Conservation (phyloP, 2,329 filamentous ascomycete genomes). For the Stachybotrys echinatus region DNA sequence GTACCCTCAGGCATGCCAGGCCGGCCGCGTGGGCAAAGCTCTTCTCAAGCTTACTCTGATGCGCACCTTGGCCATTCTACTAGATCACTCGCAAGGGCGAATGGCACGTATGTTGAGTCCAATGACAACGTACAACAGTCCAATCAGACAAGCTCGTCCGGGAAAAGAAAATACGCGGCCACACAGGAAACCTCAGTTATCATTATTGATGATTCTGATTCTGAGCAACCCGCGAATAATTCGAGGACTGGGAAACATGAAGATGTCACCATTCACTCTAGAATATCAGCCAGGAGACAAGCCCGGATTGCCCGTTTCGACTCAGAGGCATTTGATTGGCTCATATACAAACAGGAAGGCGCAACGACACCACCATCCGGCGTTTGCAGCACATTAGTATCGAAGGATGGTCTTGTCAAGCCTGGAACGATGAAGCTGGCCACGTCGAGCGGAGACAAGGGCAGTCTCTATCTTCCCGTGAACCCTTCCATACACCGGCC, state of each 20-base stretch:
- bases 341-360: constrained; percentile 31
- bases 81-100: too few relatives aligned
- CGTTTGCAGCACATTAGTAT: not conserved
- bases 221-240: too few relatives aligned
- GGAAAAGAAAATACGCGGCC: not conserved
- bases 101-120: too few relatives aligned
- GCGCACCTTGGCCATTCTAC: too few relatives aligned
- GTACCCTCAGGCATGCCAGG: too few relatives aligned
- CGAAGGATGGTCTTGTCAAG: not conserved
- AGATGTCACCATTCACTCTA: not conserved
- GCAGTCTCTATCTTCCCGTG: constrained; percentile 36
- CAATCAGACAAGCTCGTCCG: not conserved
- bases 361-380: not conserved
- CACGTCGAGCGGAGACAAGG: constrained; percentile 10
- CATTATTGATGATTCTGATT: not conserved
- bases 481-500: constrained; percentile 47
- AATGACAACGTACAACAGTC: not conserved
- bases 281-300: not conserved
- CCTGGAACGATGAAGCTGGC: not conserved
- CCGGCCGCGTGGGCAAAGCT: too few relatives aligned
- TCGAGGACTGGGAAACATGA: too few relatives aligned
- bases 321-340: constrained; percentile 27
- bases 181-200: not conserved
- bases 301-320: constrained; percentile 8
- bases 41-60: too few relatives aligned